These are phyloP conservation scores for Stagonosporopsis cucurbitacearum DNA, from an alignment of 2,329 filamentous ascomycete species.

Conservation along the genomic window DNA sequence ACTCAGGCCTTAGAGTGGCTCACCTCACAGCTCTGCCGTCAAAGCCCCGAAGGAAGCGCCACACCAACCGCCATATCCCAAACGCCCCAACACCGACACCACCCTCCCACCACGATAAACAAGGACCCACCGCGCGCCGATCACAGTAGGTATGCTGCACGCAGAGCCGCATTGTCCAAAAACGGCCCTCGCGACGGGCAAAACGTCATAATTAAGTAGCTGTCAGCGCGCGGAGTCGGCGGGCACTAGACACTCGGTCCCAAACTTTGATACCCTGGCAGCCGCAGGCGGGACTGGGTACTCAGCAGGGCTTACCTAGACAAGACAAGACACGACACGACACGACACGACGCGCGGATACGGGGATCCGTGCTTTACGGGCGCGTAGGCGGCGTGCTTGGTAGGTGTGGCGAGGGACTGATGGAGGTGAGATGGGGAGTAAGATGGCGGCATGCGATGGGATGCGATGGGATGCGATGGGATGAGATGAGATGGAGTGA, in stretches of 20 bases:
- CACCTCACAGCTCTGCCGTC: neutral
- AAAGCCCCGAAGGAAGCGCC: neutral
- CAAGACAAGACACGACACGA: no score
- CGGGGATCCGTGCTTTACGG: constrained; percentile 5
- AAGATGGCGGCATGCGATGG: no score
- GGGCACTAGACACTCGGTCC: constrained; percentile 18
- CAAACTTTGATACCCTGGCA: constrained; percentile 4
- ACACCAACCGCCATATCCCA: neutral
- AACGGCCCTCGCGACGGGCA: neutral
- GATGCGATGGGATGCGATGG: neutral
- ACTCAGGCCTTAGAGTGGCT: neutral
- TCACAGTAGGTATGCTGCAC: no score
- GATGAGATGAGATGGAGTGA: neutral
- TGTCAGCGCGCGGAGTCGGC: constrained; percentile 9
- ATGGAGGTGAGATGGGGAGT: no score
- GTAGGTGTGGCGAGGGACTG: no score
- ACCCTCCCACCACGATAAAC: neutral
- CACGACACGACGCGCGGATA: no score
- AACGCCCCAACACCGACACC: no score
- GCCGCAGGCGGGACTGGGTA: no score
- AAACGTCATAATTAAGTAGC: constrained; percentile 12
- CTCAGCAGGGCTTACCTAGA: constrained; percentile 11
- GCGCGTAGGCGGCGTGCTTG: no score
- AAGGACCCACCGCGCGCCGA: neutral
- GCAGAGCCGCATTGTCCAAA: neutral